Base-by-base conservation (phyloP, 2,329 filamentous ascomycete genomes). In the Beauveria pseudobassiana region DNA sequence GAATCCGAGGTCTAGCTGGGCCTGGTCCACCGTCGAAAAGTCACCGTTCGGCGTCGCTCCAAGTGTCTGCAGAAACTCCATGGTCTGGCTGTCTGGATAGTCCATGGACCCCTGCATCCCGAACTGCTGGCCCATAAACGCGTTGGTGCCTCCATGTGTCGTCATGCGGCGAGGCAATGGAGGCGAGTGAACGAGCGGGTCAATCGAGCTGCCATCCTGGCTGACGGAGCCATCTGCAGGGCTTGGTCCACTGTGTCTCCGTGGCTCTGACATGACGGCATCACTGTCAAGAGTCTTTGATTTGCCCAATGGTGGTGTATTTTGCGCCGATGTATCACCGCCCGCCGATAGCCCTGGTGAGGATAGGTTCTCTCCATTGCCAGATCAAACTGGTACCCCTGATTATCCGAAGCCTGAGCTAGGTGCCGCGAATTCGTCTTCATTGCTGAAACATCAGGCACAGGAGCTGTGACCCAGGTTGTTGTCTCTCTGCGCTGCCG, bases 1-100 rank as follows among this genome's bases (percentile, higher is more conserved):
- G 65, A 87, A 86, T 0, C 86, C 86, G 51, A 90, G 78, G 65
- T 89, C 86, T 67, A 87, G 78, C 72, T 82, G 79, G 65, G 77
- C 70, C 66, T 82, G 74, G 43, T 81, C 69, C 64, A 74, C 65
- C 65, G 65, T 67, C 8, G 68, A 68, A 22, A 72, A 71, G 14
- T 73, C 72, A 12, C 70, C 69, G 20, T 71, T 71, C n/a, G 70
- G 59, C 53, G 70, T 62, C 2, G 69, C 67, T 53, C 72, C 74
- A n/a, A 83, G 68, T 49, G 70, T 76, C 64, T 82, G 80, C 45
- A 83, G 70, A 64, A 81, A 85, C 46, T 85, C 82, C 75, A 63
- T 59, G 4, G 76, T 74, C 67, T 82, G 80, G 42, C 81, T 71
- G 57, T 84, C 81, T 3, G 76, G 72, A 42, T 80, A 80, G 45